Conservation (phyloP, 345 rosid species). For the Diplotaxis tenuifolia region DNA sequence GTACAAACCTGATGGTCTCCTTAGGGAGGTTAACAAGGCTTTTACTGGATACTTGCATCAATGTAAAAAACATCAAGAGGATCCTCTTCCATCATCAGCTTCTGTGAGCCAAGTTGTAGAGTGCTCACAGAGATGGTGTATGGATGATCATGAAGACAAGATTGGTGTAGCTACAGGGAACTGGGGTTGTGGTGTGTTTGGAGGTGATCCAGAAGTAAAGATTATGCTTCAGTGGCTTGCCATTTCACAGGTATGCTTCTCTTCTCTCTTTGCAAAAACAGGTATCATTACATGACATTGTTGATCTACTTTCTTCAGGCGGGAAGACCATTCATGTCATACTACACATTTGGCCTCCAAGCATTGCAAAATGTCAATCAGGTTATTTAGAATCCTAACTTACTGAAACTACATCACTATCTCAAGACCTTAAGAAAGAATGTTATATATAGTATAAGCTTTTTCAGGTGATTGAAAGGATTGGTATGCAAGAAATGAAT, state of each 20-base stretch:
- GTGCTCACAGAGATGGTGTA: slow-evolving; percentile 15
- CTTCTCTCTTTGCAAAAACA: neutral
- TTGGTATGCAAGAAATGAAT: neutral
- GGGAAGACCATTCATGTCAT: slow-evolving; percentile 24
- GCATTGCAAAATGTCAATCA: slow-evolving; percentile 22
- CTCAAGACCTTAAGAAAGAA: neutral
- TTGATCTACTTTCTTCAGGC: slow-evolving; percentile 8
- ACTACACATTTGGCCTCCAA: slow-evolving; percentile 30
- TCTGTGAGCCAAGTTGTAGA: neutral
- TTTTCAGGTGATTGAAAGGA: slow-evolving; percentile 14
- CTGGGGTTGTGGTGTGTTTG: slow-evolving; percentile 98
- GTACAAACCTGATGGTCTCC: slow-evolving; percentile 45
- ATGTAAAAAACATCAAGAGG: slow-evolving; percentile 44
- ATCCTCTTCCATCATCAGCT: slow-evolving; percentile 10
- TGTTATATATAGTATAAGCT: neutral
- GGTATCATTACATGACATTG: neutral
- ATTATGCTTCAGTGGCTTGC: slow-evolving; percentile 38
- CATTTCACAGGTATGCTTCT: slow-evolving; percentile 27
- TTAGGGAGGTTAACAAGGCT: slow-evolving; percentile 90
- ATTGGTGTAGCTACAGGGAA: slow-evolving; percentile 79
- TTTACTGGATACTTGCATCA: slow-evolving; percentile 72
- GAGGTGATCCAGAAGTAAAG: slow-evolving; percentile 89
- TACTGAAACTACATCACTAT: neutral
- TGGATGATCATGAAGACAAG: slow-evolving; percentile 15
- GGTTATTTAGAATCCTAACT: slow-evolving; percentile 26